Conservation (phyloP, 2,329 filamentous ascomycete genomes). For the Blastomyces parvus region DNA sequence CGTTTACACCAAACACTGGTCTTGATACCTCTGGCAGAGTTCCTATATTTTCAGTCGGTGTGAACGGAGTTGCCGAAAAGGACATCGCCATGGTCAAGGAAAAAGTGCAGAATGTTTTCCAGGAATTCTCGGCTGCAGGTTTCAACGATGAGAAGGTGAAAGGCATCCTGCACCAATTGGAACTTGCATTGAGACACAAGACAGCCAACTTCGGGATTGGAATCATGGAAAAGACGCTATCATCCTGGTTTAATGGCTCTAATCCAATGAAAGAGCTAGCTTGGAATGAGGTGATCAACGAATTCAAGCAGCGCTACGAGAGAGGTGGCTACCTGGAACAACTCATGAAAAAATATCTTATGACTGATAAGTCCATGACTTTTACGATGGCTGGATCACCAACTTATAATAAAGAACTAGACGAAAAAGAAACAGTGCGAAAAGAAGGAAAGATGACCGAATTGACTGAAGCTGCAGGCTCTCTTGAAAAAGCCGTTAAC, state of each 20-base stretch:
- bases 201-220: slow-evolving; percentile 90
- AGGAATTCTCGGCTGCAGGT: slow-evolving; percentile 60
- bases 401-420: slow-evolving; percentile 63
- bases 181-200: slow-evolving; percentile 91
- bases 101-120: slow-evolving; percentile 62
- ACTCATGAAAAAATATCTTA: slow-evolving; percentile 77
- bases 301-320: slow-evolving; percentile 68
- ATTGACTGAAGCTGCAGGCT: slow-evolving; percentile 57
- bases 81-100: slow-evolving; percentile 69
- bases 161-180: slow-evolving; percentile 85
- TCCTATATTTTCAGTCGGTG: slow-evolving; percentile 79
- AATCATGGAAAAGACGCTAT: slow-evolving; percentile 77
- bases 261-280: slow-evolving; percentile 85
- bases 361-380: slow-evolving; percentile 76
- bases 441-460: slow-evolving; percentile 65
- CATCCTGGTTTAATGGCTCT: slow-evolving; percentile 90
- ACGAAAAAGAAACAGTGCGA: slow-evolving; percentile 64
- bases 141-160: slow-evolving; percentile 88
- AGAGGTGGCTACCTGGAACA: slow-evolving; percentile 73
- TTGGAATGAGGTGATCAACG: slow-evolving; percentile 79
- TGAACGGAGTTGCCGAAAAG: slow-evolving; percentile 77
- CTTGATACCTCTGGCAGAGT: slow-evolving; percentile 70
- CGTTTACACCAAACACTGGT: slow-evolving; percentile 90
- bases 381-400: slow-evolving; percentile 90
- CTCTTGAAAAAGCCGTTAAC: slow-evolving; percentile 60